These are phyloP conservation scores for Blastobotrys buckinghamii DNA, from an alignment of 1,139 yeast genomes.

Conservation along the genomic window DNA sequence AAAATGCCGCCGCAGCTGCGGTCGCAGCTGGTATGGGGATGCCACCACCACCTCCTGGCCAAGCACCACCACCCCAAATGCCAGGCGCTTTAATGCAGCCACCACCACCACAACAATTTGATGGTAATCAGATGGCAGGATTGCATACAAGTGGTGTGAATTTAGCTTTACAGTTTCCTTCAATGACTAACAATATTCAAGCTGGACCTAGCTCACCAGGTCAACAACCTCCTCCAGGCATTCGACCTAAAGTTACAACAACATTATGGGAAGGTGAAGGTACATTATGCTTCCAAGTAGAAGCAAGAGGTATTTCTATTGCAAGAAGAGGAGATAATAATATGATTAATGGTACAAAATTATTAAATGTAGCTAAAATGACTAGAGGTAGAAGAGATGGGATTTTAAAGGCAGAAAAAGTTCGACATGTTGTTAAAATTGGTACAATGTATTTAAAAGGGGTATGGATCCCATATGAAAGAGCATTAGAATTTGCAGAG, in stretches of 20 bases:
- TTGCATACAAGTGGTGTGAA: conserved; percentile 12
- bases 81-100: not conserved
- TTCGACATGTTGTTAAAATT: conserved; percentile 84
- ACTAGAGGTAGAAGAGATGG: conserved; percentile 94
- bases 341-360: conserved; percentile 91
- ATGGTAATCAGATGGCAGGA: conserved; percentile 2
- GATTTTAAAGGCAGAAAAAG: conserved; percentile 76
- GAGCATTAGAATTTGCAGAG: conserved; percentile 85
- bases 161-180: conserved; percentile 30
- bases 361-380: conserved; percentile 86
- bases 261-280: conserved; percentile 96
- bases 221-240: conserved; percentile 46
- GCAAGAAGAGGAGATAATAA: conserved; percentile 87
- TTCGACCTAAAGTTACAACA: conserved; percentile 80
- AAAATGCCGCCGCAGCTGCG: conserved; percentile 1
- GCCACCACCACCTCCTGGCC: not conserved
- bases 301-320: conserved; percentile 80
- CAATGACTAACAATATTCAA: conserved; percentile 26
- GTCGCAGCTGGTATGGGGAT: conserved; percentile 7
- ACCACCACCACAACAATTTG: conserved; percentile 8
- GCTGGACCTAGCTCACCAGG: conserved; percentile 30
- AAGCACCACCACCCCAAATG: not conserved
- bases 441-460: conserved; percentile 96
- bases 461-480: conserved; percentile 93
- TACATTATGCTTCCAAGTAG: conserved; percentile 89